Base-by-base conservation (phyloP, 2,329 filamentous ascomycete genomes). In the Pyricularia pennisetigena region DNA sequence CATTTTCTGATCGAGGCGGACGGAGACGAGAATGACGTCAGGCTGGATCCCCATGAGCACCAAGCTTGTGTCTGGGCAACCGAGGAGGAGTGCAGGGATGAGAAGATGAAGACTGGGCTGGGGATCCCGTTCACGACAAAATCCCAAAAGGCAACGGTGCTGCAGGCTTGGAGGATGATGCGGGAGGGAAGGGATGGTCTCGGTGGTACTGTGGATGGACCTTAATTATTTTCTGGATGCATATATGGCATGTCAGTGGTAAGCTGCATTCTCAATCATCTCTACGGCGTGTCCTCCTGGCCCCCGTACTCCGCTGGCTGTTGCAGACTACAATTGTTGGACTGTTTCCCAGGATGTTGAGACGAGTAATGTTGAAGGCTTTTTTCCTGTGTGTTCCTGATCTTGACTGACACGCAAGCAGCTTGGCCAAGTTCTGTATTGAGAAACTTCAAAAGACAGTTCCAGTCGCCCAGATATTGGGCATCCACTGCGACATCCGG, bases 31-130 rank as follows among this genome's bases (percentile, higher is more conserved):
- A n/a, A 30, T 26, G 35, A 67, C 64, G 74, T 76, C 29, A 71
- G 35, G 66, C 68, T 78, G 4, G 76, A 78, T 67, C 75, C 76
- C 3, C 70, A 76, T 8, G 77, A 79, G 70, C 77, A 79, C 71
- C 73, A 75, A 69, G 70, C 69, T 14, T 76, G 72, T 59, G 68
- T 78, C 0, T 79, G 77, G 77, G 76, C 74, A 0, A 75, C 72
- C 0, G 75, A 78, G 68, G 74, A 76, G n/a, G 77, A 79, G 70
- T 76, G 74, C 29, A 66, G 70, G 14, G 62, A 61, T 4, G 69
- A 70, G 14, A 64, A 65, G 49, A 70, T 70, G 0, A 30, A 54
- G 16, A 67, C 66, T 49, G 69, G 67, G 29, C 30, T 72, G n/a
- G 69, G 70, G 14, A 14, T 76, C 29, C 65, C 67, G 30, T 74